Conservation (phyloP, 2,329 filamentous ascomycete genomes). For the Zymoseptoria pseudotritici region DNA sequence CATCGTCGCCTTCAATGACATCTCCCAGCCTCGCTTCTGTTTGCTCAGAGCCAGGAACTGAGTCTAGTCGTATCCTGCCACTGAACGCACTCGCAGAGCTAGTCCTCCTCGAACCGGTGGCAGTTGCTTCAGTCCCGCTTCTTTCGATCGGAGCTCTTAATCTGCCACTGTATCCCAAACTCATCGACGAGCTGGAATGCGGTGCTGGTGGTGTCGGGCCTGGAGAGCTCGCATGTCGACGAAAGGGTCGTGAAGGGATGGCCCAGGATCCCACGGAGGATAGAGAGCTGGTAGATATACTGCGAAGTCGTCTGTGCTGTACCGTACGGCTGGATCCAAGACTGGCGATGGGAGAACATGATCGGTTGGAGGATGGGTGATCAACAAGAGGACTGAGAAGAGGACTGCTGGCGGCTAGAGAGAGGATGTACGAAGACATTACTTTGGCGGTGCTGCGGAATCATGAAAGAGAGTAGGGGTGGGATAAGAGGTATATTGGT, state of each 20-base stretch:
- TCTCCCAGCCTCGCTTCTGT: constrained; percentile 3
- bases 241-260: neutral
- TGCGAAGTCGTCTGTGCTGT: constrained; percentile 20
- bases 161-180: constrained; percentile 5
- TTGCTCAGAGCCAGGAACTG: constrained; percentile 1
- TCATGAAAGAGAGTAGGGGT: neutral
- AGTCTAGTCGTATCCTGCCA: constrained; percentile 3
- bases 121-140: neutral
- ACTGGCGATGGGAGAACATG: constrained; percentile 19
- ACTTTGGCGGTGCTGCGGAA: constrained; percentile 1
- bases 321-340: constrained; percentile 20
- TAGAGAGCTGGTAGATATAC: constrained; percentile 23
- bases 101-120: constrained; percentile 6
- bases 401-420: constrained; percentile 5
- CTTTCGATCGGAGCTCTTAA: neutral
- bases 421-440: constrained; percentile 8
- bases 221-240: neutral
- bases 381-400: constrained; percentile 3
- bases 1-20: constrained; percentile 10
- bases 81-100: constrained; percentile 12
- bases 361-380: constrained; percentile 3
- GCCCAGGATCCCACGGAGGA: constrained; percentile 17
- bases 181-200: constrained; percentile 8
- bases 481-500: neutral
- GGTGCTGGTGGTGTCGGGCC: constrained; percentile 1